A percentile compares a stretch with the other conserved stretches of the same genome.
These are phyloP conservation scores for Beta vulgaris DNA, from an alignment of 148 eudicot species.

Conservation along the genomic window DNA sequence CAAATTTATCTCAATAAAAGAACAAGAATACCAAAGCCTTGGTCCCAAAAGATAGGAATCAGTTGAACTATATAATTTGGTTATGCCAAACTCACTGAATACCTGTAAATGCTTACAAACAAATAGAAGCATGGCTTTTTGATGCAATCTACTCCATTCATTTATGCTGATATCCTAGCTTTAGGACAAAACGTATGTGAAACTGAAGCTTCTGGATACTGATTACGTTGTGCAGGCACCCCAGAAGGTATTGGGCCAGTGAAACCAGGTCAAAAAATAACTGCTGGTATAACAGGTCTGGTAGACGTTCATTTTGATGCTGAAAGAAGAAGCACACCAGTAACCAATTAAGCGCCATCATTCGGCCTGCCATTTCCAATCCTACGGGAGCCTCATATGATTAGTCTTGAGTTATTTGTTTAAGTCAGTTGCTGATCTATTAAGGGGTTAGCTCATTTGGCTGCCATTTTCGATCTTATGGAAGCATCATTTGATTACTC, in stretches of 20 bases:
- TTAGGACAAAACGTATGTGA: not conserved
- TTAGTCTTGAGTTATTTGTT: not conserved
- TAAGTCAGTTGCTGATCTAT: not conserved
- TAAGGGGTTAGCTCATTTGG: not conserved
- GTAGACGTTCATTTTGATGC: constrained; percentile 68
- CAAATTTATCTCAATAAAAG: too few relatives aligned
- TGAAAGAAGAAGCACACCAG: constrained; percentile 39
- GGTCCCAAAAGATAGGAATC: too few relatives aligned
- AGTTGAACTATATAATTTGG: too few relatives aligned
- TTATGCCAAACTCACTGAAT: not conserved
- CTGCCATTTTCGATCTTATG: too few relatives aligned
- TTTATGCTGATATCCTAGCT: not conserved
- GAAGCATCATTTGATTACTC: not conserved
- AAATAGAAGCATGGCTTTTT: not conserved
- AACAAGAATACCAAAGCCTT: too few relatives aligned
- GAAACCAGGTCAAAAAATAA: constrained; percentile 76
- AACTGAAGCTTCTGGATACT: not conserved
- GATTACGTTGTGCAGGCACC: constrained; percentile 57
- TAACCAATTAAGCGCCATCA: constrained; percentile 26
- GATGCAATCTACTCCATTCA: not conserved
- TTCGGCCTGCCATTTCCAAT: not conserved
- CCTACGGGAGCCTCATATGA: not conserved
- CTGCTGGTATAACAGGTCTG: constrained; percentile 87
- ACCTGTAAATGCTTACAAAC: not conserved
- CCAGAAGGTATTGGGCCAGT: constrained; percentile 96